Base-by-base conservation (phyloP, 768 basidiomycete genomes). In the Paxillus involutus region DNA sequence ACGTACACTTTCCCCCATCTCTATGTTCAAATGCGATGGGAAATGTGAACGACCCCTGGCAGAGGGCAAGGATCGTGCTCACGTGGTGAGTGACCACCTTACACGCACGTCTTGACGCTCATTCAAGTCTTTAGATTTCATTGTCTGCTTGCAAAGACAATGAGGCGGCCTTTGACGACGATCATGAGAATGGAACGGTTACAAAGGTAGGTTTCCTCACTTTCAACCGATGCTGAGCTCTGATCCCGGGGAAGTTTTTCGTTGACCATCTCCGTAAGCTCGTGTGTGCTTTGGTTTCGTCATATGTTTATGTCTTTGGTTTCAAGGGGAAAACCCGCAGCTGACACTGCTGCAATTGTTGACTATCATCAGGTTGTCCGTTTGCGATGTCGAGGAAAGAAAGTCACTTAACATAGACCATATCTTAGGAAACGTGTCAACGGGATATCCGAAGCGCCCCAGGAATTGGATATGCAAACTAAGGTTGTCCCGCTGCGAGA, bases 111-210 rank as follows among this genome's bases (percentile, higher is more conserved):
- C 40, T 33, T 11, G 10, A 9, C 7, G 26, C 55, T 65, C 41
- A 58, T 17, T 4, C 4, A 24, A 2, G 10, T 13, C 10, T 10
- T 26, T 11, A 70, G 67, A 57, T 69, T 45, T 68, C 66, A 11
- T 33, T 69, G 17, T 66, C 69, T 19, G 67, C 67, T 32, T 70
- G 67, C 35, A 62, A 54, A 43, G 67, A 69, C n/a, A 58, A 57
- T 10, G 60, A 69, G 19, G 29, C 29, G 6, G 67, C 67, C 4
- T 51, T 56, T 13, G 67, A 68, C 24, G 66, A 59, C 26, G 21
- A 60, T 35, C 11, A 7, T 40, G 35, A 9, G 3, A 55, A 46
- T 11, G 56, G 56, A 42, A 59, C 66, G 12, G 47, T 70, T 29
- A 70, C 67, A 5, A 50, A 24, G 53, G 67, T 64, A 47, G 7